phyloP scores from a whole-genome alignment of 1,284 basidiomycete species.

The Heterobasidion parviporum region DNA sequence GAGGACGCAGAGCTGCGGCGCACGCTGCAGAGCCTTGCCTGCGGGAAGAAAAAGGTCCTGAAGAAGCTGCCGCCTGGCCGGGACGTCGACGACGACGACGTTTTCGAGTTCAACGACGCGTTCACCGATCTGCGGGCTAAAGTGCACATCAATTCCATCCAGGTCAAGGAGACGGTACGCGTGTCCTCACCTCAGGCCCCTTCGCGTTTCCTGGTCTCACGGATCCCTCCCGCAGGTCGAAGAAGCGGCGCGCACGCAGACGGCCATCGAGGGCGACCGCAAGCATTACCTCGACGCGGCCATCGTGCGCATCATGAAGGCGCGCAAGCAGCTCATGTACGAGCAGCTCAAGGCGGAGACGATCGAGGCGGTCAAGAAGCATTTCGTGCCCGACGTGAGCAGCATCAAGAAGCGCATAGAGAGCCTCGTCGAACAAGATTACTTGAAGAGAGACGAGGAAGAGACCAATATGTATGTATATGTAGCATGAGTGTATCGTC shows the following conservation, averaged over 20 bases:
- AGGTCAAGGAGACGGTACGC: conserved; percentile 82
- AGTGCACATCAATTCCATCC: conserved; percentile 94
- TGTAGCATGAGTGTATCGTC: conserved; percentile 38
- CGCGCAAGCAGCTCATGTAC: conserved; percentile 70
- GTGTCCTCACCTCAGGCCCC: not conserved
- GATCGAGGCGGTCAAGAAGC: conserved; percentile 72
- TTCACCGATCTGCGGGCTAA: conserved; percentile 78
- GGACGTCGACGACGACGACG: conserved; percentile 74
- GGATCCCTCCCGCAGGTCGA: conserved; percentile 48
- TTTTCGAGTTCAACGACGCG: conserved; percentile 76
- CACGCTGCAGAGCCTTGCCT: conserved; percentile 88
- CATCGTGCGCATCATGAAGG: conserved; percentile 94
- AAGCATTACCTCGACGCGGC: conserved; percentile 86
- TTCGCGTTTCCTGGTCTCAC: not conserved
- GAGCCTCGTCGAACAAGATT: conserved; percentile 79
- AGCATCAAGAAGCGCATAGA: conserved; percentile 83
- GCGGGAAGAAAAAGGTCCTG: conserved; percentile 86
- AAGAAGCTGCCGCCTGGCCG: conserved; percentile 74
- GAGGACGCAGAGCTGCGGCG: conserved; percentile 71
- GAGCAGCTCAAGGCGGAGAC: conserved; percentile 75
- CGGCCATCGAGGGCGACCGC: conserved; percentile 81
- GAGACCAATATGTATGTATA: conserved; percentile 71
- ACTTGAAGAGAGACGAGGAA: conserved; percentile 67
- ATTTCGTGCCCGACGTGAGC: conserved; percentile 66
- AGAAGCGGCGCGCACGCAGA: conserved; percentile 79